Conservation (phyloP, 2,329 filamentous ascomycete genomes). For the Knufia petricola region DNA sequence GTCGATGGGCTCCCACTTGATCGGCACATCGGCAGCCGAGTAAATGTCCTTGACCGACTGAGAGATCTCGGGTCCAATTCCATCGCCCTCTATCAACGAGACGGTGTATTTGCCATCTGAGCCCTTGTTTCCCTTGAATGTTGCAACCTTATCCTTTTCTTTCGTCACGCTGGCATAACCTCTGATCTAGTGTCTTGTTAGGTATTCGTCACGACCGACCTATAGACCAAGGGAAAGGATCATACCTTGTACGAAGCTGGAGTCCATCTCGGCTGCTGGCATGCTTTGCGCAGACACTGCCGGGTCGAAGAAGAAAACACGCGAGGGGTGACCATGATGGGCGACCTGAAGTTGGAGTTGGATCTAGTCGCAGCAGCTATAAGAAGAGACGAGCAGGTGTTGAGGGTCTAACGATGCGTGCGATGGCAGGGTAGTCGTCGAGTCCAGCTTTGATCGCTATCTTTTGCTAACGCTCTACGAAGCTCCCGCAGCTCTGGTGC, state of each 20-base stretch:
- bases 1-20: constrained; percentile 95
- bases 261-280: constrained; percentile 37
- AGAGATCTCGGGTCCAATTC: constrained; percentile 95
- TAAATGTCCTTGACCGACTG: constrained; percentile 99
- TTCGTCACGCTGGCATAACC: constrained; percentile 45
- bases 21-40: constrained; percentile 85
- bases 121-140: constrained; percentile 87
- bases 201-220: background rate
- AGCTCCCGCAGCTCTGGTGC: constrained; percentile 6
- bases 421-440: constrained; percentile 10
- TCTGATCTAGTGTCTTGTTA: constrained; percentile 33
- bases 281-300: constrained; percentile 65
- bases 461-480: constrained; percentile 8
- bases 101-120: constrained; percentile 90
- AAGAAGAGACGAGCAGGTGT: constrained; percentile 23
- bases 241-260: constrained; percentile 50
- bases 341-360: constrained; percentile 11
- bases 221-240: constrained; percentile 17
- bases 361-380: constrained; percentile 6
- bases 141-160: constrained; percentile 63
- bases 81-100: constrained; percentile 96
- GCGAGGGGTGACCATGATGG: constrained; percentile 74
- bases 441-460: constrained; percentile 17
- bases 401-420: constrained; percentile 16
- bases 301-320: constrained; percentile 65